Evolutionary conservation across 352 stramenopile genomes (phyloP), one percentile per base, ranked within the genome.

Genomic region (Globisporangium abappressorium): DNA sequence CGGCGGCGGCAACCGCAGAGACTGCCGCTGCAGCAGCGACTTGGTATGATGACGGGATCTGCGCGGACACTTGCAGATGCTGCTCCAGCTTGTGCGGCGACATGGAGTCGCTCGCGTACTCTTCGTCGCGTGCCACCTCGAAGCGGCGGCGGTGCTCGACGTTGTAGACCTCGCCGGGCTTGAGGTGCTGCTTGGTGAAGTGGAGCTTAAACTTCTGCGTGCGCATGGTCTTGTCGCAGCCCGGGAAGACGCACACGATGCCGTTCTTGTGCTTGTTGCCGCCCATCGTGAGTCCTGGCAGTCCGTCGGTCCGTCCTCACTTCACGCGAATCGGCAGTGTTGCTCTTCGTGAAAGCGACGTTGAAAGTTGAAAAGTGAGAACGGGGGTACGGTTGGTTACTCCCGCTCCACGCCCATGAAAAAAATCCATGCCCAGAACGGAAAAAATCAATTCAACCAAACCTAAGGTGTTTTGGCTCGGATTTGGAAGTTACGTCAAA

Each of bases 181-280:
- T 86, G 62, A 94, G 68, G 62, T 94, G 86, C 66, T 74, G 70
- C 75, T 89, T 90, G 47, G 81, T 82, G 65, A 94, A 94, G 73
- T 94, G 86, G 72, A 86, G 73, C 70, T 94, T 94, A 68, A 94
- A 94, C 72, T 94, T 94, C 64, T 94, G 86, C 64, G 86, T 94
- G 71, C 86, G 83, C 86, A 94, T 94, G 57, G 83, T 77, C 77
- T 91, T 93, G 62, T 89, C 82, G 71, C 86, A 94, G 28, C 86
- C 81, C 12, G 86, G 86, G 64, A 85, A 94, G 72, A 78, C 82
- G 75, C 86, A 94, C 66, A 93, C 79, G 70, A 92, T 94, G 75
- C 86, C 86, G 61, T 94, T 94, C 82, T 94, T 94, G 84, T 94
- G 86, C 77, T 94, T 94, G 78, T 90, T 94, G 74, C 86, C 84